These are phyloP conservation scores for Phytophthora megakarya DNA, from an alignment of 352 stramenopile genomes.

Conservation along the genomic window DNA sequence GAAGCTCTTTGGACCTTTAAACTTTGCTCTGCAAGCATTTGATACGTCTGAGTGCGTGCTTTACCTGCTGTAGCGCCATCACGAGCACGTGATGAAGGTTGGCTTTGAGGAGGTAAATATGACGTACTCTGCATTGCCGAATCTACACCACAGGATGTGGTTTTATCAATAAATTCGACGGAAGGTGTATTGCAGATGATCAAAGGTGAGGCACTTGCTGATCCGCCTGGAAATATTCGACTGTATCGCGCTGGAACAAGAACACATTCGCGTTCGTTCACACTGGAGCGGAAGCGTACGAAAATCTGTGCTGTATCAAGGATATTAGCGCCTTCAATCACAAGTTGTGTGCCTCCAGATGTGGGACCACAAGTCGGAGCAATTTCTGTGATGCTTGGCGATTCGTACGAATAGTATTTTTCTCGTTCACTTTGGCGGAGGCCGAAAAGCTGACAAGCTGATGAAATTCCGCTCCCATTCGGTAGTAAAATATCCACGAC, in stretches of 20 bases:
- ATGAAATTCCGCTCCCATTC: conserved; percentile 11
- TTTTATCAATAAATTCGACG: conserved; percentile 63
- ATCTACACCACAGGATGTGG: conserved; percentile 9
- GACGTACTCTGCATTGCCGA: conserved; percentile 3
- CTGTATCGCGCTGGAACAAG: conserved; percentile 63
- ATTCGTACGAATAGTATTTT: conserved; percentile 74
- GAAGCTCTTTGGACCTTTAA: conserved; percentile 34
- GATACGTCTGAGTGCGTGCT: conserved; percentile 52
- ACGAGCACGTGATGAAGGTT: conserved; percentile 28
- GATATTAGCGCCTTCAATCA: conserved; percentile 67
- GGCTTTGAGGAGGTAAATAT: conserved; percentile 9
- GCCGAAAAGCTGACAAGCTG: conserved; percentile 30
- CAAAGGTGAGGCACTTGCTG: conserved; percentile 50
- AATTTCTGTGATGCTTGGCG: conserved; percentile 63
- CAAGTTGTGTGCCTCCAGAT: conserved; percentile 54
- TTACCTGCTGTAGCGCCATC: conserved; percentile 43
- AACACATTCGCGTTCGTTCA: conserved; percentile 68
- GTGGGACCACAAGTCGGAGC: conserved; percentile 62
- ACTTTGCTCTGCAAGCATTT: conserved; percentile 64
- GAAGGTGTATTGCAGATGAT: conserved; percentile 64
- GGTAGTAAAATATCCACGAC: conserved; percentile 57
- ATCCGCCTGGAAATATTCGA: conserved; percentile 60
- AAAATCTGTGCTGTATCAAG: conserved; percentile 79
- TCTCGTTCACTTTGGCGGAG: conserved; percentile 53
- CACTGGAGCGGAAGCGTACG: conserved; percentile 65